Base-by-base conservation (phyloP, 257 asterid species). In the Ophiorrhiza pumila region DNA sequence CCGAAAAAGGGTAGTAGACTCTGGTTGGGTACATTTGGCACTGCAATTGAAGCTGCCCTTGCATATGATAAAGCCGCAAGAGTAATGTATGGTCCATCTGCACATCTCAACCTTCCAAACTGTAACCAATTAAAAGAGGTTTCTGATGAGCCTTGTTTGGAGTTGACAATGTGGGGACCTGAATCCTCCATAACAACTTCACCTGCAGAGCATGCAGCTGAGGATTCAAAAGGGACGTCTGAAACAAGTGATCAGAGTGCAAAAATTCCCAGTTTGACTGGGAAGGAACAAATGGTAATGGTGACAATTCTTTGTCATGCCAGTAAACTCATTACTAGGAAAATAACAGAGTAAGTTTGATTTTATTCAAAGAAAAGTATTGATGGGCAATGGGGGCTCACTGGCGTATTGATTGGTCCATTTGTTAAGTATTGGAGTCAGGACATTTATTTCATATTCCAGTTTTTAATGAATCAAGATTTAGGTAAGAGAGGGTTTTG, bases 31-130 rank as follows among this genome's bases (percentile, higher is more conserved):
- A 69, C 74, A n/a, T 69, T 69, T 69, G 74, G 64, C 47, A 52
- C 65, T 52, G 74, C 74, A 39, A 69, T 69, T 69, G 64, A 69
- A 69, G 64, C 74, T 69, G 74, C 74, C 52, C 74, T 69, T 7
- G 74, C 74, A 53, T 69, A 69, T 37, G 74, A 69, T 37, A 37
- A 59, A 53, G 64, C 74, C 5, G 74, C 74, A 69, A 69, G 74
- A 42, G 74, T 69, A 41, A 35, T 69, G 49, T 69, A 52, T 34
- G 74, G 74, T 69, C 74, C 74, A 23, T 32, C 74, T n/a, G 74
- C 74, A 4, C 74, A 69, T 57, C 74, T 69, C 34, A 69, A 69
- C 74, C 74, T 69, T 17, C 74, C 74, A 23, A 69, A 52, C 74
- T 69, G 61, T 39, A 69, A 43, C 37, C 10, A 22, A 13, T n/a